These are phyloP conservation scores for Puccinia triticina DNA, from an alignment of 1,284 basidiomycete genomes.

Conservation along the genomic window DNA sequence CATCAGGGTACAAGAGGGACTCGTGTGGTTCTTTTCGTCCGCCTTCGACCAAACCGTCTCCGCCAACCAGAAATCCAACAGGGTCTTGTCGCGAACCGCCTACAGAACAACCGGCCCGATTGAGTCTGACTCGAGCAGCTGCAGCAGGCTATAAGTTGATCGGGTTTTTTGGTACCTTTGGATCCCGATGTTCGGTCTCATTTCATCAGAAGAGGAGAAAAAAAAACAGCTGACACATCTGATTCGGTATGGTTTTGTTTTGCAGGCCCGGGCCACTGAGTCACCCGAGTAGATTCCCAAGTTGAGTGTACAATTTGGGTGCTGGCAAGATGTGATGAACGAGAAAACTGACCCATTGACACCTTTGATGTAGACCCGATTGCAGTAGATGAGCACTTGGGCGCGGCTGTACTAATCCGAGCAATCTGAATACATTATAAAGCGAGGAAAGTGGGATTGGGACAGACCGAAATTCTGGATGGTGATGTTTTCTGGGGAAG, in stretches of 20 bases:
- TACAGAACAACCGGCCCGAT: too few species aligned
- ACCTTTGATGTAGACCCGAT: constrained; percentile 52
- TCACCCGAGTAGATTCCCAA: not conserved
- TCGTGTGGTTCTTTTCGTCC: too few species aligned
- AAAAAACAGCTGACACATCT: constrained; percentile 25
- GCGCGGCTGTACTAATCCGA: constrained; percentile 54
- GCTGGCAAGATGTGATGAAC: not conserved
- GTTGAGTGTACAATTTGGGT: not conserved
- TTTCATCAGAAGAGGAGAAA: not conserved
- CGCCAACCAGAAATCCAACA: too few species aligned
- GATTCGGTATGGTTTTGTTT: constrained; percentile 32
- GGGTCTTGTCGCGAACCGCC: too few species aligned
- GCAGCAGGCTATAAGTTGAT: too few species aligned
- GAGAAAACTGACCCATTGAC: constrained; percentile 17
- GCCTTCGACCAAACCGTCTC: too few species aligned
- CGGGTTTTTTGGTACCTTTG: too few species aligned
- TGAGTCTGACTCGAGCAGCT: too few species aligned
- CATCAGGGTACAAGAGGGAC: too few species aligned
- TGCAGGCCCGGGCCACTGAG: constrained; percentile 27
- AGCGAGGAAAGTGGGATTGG: not conserved
- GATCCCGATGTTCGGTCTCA: too few species aligned
- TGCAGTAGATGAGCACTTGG: constrained; percentile 58
- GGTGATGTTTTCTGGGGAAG: constrained; percentile 11
- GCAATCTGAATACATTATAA: constrained; percentile 3
- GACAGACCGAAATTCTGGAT: constrained; percentile 37